These are phyloP conservation scores for Sinapis alba DNA, from an alignment of 441 rosid species.

Conservation along the genomic window DNA sequence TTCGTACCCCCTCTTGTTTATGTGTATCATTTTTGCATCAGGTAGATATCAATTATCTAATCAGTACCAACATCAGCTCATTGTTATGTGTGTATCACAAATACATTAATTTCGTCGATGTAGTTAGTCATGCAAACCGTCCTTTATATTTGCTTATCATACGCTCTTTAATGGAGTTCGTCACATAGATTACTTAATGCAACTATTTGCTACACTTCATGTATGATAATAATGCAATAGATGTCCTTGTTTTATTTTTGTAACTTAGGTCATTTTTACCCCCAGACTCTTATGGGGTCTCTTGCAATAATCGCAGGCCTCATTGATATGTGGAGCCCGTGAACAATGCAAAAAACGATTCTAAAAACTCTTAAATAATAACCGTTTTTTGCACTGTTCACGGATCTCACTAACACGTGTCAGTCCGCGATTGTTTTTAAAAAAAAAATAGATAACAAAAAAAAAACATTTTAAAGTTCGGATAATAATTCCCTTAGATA, in stretches of 20 bases:
- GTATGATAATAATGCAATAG: background rate
- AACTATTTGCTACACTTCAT: background rate
- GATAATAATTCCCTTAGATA: too few relatives aligned
- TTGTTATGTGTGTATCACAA: background rate
- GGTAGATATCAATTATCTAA: background rate
- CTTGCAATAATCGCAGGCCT: too few relatives aligned
- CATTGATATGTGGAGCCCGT: too few relatives aligned
- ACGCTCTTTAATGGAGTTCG: constrained; percentile 4
- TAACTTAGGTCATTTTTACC: too few relatives aligned
- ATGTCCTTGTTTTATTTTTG: background rate
- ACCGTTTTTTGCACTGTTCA: too few relatives aligned
- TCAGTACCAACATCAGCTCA: background rate
- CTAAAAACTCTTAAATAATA: too few relatives aligned
- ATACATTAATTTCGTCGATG: background rate
- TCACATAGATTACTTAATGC: background rate
- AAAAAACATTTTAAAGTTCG: too few relatives aligned
- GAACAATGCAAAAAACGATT: too few relatives aligned
- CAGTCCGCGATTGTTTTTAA: too few relatives aligned
- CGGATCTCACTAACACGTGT: too few relatives aligned
- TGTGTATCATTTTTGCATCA: background rate
- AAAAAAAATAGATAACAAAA: too few relatives aligned
- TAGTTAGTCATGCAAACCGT: background rate
- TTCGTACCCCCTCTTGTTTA: background rate
- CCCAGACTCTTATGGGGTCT: too few relatives aligned
- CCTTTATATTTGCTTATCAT: background rate